Evolutionary conservation across 2,329 filamentous ascomycete species (phyloP), one percentile per base, ranked within the genome.

Genomic region (Dichotomopilus funicola): DNA sequence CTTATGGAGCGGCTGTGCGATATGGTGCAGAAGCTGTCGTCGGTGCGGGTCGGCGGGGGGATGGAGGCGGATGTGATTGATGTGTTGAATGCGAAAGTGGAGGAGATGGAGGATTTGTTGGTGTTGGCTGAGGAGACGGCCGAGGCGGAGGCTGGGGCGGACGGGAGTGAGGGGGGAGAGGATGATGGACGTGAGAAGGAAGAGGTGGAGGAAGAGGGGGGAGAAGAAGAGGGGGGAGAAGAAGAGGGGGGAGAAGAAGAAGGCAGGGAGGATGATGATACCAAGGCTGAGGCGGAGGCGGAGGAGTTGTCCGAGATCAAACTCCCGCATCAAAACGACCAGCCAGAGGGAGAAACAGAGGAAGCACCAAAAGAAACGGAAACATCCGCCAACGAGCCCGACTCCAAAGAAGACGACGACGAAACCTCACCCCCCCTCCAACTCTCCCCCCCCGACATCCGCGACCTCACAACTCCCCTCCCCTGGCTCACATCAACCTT

Each of bases 1-100:
- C 72, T 82, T 52, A 72, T 79, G 35, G 71, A 75, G 59, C 70
- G 74, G 36, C 67, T 76, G 12, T 65, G 63, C 47, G 68, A 70
- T 44, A 58, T 76, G 27, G 66, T 72, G n/a, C 67, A 71, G 50
- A 69, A 71, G 44, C 63, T 76, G 6, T 65, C 63, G 4, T 38
- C 65, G 51, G 62, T 65, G 27, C 59, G 67, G 38, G 61, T 65
- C 10, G 58, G 62, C 38, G 59, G 63, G 12, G 47, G 63, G 51
- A 45, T 69, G 43, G 52, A 66, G 11, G 64, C 63, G 19, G 64
- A 65, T 7, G 68, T 63, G 51, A 59, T 76, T 38, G 66, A 67
- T 49, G 61, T 65, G 40, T 65, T 77, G 38, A 72, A 75, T 53
- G 65, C 66, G 36, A 73, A 70, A 59, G 70, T 77, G 10, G 71